Evolutionary conservation across 345 rosid species (phyloP).

Genomic region (Rubroshorea leprosula): DNA sequence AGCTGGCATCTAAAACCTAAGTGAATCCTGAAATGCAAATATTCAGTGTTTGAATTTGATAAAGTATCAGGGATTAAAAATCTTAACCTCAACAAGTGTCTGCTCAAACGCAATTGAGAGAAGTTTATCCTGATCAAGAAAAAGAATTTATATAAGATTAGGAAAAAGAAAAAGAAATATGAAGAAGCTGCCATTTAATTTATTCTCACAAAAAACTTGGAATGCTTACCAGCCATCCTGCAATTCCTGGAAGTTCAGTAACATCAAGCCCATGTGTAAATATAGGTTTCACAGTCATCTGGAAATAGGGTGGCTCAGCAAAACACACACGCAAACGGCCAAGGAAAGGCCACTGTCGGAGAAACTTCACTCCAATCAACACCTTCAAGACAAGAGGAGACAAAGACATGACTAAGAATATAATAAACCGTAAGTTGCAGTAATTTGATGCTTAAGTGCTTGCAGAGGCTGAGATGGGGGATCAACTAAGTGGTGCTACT

Average conservation of each 20-base stretch:
- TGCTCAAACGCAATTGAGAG: slow-evolving; percentile 85
- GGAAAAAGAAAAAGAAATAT: slow-evolving; percentile 2
- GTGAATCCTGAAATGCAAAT: neutral
- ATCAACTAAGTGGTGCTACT: neutral
- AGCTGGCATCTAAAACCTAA: too few species aligned
- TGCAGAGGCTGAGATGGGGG: neutral
- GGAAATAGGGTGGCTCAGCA: slow-evolving; percentile 93
- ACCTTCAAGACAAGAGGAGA: slow-evolving; percentile 39
- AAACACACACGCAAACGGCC: slow-evolving; percentile 88
- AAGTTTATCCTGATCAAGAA: slow-evolving; percentile 66
- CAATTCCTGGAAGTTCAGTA: slow-evolving; percentile 84
- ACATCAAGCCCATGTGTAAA: slow-evolving; percentile 75
- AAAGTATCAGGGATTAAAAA: slow-evolving; percentile 2
- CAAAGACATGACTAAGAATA: too few species aligned
- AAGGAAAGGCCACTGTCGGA: slow-evolving; percentile 81
- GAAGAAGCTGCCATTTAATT: neutral
- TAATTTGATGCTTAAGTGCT: neutral
- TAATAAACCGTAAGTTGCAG: neutral
- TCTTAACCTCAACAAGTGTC: slow-evolving; percentile 65
- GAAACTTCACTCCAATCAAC: slow-evolving; percentile 81
- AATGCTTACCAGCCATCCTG: slow-evolving; percentile 85
- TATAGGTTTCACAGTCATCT: slow-evolving; percentile 86
- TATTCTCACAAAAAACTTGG: slow-evolving; percentile 2
- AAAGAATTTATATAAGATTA: slow-evolving; percentile 15
- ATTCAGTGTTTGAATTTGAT: neutral